A percentile compares a stretch with the other conserved stretches of the same genome.
Evolutionary conservation across 805 yeast genomes (phyloP).

Genomic region (Spathaspora hagerdaliae): DNA sequence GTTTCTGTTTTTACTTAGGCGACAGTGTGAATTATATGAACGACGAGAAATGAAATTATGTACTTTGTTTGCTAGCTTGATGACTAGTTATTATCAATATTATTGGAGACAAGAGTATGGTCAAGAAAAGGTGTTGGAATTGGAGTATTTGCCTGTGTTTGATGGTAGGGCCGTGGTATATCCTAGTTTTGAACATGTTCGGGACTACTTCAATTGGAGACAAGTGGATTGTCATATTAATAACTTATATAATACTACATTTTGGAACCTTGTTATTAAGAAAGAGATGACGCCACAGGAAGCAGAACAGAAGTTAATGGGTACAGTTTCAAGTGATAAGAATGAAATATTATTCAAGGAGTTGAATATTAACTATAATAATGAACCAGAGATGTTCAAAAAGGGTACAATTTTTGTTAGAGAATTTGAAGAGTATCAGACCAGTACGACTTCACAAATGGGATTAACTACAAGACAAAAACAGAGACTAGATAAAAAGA

Average conservation of each 20-base stretch:
- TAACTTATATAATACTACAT: conserved; percentile 87
- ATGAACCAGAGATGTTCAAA: conserved; percentile 81
- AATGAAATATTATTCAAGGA: conserved; percentile 78
- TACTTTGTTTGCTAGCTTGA: conserved; percentile 76
- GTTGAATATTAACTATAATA: conserved; percentile 84
- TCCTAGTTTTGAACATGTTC: conserved; percentile 56
- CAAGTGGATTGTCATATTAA: conserved; percentile 96
- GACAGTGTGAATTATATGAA: conserved; percentile 67
- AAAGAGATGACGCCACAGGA: conserved; percentile 63
- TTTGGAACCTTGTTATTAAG: conserved; percentile 76
- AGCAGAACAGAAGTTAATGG: conserved; percentile 73
- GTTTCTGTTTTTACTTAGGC: conserved; percentile 73
- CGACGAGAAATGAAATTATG: conserved; percentile 79
- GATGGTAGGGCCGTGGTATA: conserved; percentile 89
- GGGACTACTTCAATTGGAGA: conserved; percentile 91
- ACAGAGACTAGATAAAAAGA: conserved; percentile 45
- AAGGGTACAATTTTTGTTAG: conserved; percentile 73
- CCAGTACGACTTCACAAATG: conserved; percentile 4
- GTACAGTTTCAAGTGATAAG: conserved; percentile 80
- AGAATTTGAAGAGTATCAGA: conserved; percentile 26
- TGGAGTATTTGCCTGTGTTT: conserved; percentile 71
- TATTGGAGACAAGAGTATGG: conserved; percentile 65
- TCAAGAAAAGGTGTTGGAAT: conserved; percentile 37
- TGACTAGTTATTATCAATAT: conserved; percentile 69
- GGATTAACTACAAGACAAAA: conserved; percentile 37